phyloP scores from a whole-genome alignment of 306 rosid genomes.

The Cucurbita maxima region DNA sequence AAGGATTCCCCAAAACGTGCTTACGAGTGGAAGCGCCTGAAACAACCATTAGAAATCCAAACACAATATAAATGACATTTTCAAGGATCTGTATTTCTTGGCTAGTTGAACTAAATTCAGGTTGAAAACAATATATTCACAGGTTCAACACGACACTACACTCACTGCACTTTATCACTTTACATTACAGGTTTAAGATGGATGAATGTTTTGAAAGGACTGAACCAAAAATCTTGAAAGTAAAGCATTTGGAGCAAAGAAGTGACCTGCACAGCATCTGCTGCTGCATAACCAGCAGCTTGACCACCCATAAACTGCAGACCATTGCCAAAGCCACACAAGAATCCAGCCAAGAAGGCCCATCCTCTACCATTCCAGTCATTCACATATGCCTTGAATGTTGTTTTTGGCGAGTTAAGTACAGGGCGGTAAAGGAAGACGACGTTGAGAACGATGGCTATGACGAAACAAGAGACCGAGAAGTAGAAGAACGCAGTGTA shows the following conservation, averaged over 20 bases:
- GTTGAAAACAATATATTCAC: neutral
- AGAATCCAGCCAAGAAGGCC: neutral
- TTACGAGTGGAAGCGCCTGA: neutral
- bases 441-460: neutral
- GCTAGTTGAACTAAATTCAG: neutral
- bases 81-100: neutral
- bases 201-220: too few relatives aligned
- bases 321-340: conserved; percentile 1
- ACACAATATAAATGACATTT: too few relatives aligned
- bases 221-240: too few relatives aligned
- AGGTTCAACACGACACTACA: too few relatives aligned
- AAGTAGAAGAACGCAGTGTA: neutral
- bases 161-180: too few relatives aligned
- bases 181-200: too few relatives aligned
- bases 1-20: neutral
- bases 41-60: neutral
- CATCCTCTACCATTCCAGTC: neutral
- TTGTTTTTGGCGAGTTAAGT: neutral
- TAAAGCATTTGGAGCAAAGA: neutral
- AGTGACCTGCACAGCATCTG: neutral
- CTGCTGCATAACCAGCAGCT: conserved; percentile 3
- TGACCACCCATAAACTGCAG: neutral
- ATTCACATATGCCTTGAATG: neutral
- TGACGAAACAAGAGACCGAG: neutral
- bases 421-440: neutral